Base-by-base conservation (phyloP, 768 basidiomycete genomes). In the Mrakia frigida region DNA sequence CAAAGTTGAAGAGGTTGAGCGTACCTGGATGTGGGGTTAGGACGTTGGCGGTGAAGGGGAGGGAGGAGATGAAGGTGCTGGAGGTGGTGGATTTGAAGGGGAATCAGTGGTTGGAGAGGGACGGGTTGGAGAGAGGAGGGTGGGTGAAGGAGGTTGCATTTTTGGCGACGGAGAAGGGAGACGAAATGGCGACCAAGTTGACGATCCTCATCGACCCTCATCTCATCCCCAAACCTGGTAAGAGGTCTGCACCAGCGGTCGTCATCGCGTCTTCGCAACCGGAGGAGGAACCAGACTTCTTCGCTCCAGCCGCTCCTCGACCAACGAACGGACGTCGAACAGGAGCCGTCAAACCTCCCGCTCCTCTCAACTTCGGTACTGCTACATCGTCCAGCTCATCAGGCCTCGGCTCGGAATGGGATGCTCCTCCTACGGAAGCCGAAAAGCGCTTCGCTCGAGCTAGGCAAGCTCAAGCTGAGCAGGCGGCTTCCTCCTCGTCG, bases 71-170 rank as follows among this genome's bases (percentile, higher is more conserved):
- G 52, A 33, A 21, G 18, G 28, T 10, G 6, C 33, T 72, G 28
- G 59, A 60, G 39, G 50, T 72, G 52, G 31, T 72, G 50, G 52
- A 72, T 25, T 53, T 72, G 46, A 72, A 72, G 39, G 71, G 71
- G 23, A 72, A 72, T 31, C 71, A 72, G 37, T 72, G 53, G 71
- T n/a, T 72, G 28, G 39, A 28, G 21, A 23, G 21, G 39, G 52
- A 37, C 10, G 71, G 59, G 6, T 25, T 56, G 28, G 25, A 56
- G 31, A 16, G 31, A 50, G 41, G 37, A 39, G 31, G 33, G 31
- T 37, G 61, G 31, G 31, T 2, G 2, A 18, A 37, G 52, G 63
- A 43, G 23, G 65, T 25, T 14, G 56, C 39, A 18, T 60, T 74
- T 41, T 39, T 70, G 7, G 28, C 52, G 0, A 43, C 39, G 4